Evolutionary conservation across 305 asterid genomes (phyloP), one percentile per base, ranked within the genome.

Genomic region (Ajuga reptans): DNA sequence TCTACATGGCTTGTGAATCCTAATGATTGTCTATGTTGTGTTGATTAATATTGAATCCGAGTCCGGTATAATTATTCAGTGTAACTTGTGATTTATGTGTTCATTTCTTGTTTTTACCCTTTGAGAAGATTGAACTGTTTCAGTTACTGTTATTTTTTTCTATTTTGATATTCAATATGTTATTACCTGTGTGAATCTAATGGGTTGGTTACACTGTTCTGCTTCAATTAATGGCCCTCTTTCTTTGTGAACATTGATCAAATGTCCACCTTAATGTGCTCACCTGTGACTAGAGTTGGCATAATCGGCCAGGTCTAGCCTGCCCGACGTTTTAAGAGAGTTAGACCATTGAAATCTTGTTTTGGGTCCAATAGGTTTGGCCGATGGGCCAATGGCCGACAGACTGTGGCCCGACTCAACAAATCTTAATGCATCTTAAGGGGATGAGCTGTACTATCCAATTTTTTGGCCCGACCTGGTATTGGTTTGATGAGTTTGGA

Each of bases 1-100:
- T 68, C 52, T 60, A 21, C 2, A 17, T 61, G 64, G 60, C 73
- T 77, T 53, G 71, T 29, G 58, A 68, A 71, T 63, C 57, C 63
- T 18, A 9, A 61, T 60, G 67, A 55, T 61, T 47, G 37, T 27
- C 16, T 56, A 61, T 12, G 39, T 10, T 31, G 52, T 53, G 45
- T 66, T 43, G 66, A 43, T 55, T 68, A 52, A 9, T 16, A 21
- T 69, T 11, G 37, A 31, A 46, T 15, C 8, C 9, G 31, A 12
- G 68, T 36, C 17, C 56, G 29, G 14, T 8, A 37, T 41, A 37
- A 43, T 39, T 15, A 39, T 72, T 41, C 43, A 21, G 17, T 39
- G 31, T 14, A 27, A 47, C 49, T 39, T 41, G 8, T 46, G 59
- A 41, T 37, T 59, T 41, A 64, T 12, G 9, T 55, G 7, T 64